Base-by-base conservation (phyloP, 2,329 filamentous ascomycete genomes). In the Hymenoscyphus albidus region DNA sequence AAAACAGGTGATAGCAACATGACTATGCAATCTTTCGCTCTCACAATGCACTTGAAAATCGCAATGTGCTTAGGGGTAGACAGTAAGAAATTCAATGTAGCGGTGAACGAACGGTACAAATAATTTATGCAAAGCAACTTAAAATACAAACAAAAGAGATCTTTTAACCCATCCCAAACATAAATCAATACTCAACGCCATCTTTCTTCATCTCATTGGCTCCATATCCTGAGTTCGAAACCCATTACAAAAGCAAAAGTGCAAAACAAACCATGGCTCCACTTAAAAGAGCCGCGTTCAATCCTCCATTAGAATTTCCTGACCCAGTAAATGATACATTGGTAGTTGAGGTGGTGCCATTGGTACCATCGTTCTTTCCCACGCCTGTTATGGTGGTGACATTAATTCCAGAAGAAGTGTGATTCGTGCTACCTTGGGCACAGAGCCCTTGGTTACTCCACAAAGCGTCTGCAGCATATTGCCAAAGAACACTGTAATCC, bases 401-500 rank as follows among this genome's bases (percentile, higher is more conserved):
- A 32, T 64, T 64, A 5, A 13, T 32, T 6, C n/a, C 58, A 18
- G 27, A 22, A n/a, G 48, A 58, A n/a, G 58, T 38, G 18, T 64
- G 62, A 1, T 42, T 35, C 0, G 62, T 61, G 14, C 42, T 56
- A 12, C 62, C 62, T 9, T 18, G 5, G 5, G 61, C 62, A n/a
- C 62, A 64, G 3, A 32, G 18, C 48, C 48, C 38, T 32, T 18
- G 44, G 18, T 59, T 77, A 3, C 76, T 77, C 77, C 78, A 80
- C 0, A 74, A 71, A 2, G 75, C 72, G 2, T 75, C 72, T 0
- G 72, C 72, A 18, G 77, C 78, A 39, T 74, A 76, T 18, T 72
- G 75, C 85, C 85, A 88, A 32, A 83, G 70, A 27, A 73, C 75
- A 2, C 76, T 76, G 5, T 82, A 78, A 61, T 84, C 78, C 5